Percentiles rank a stretch among this genome's conserved stretches.
phyloP scores from a whole-genome alignment of 441 rosid species.

The Brassica hybrid region DNA sequence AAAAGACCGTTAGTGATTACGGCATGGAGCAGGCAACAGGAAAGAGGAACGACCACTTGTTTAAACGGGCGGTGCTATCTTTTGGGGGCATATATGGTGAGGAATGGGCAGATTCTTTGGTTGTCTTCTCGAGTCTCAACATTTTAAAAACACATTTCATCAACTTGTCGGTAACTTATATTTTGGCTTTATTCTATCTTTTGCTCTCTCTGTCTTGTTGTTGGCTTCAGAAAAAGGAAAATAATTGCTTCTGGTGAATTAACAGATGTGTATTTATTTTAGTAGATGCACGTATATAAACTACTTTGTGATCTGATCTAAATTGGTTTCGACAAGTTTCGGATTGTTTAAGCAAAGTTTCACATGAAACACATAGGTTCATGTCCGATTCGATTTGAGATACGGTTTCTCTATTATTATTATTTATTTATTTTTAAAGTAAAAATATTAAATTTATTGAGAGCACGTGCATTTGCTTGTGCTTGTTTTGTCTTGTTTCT shows the following conservation, averaged over 20 bases:
- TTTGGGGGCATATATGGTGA: not conserved
- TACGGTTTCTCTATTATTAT: slow-evolving; percentile 21
- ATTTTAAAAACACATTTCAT: slow-evolving; percentile 38
- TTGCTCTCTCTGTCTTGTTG: slow-evolving; percentile 33
- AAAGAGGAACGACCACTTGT: slow-evolving; percentile 42
- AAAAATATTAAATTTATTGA: not conserved
- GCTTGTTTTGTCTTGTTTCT: slow-evolving; percentile 17
- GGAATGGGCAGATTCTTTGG: slow-evolving; percentile 41
- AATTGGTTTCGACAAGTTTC: slow-evolving; percentile 36
- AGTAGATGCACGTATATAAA: slow-evolving; percentile 31
- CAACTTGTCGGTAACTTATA: slow-evolving; percentile 63
- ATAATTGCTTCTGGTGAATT: too few relatives aligned
- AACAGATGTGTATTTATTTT: slow-evolving; percentile 34
- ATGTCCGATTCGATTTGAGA: slow-evolving; percentile 45
- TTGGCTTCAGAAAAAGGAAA: not conserved
- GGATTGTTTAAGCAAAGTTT: slow-evolving; percentile 25
- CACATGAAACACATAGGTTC: slow-evolving; percentile 41
- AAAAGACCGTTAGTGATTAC: slow-evolving; percentile 40
- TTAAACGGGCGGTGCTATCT: slow-evolving; percentile 42
- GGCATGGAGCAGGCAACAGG: slow-evolving; percentile 43
- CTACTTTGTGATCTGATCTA: slow-evolving; percentile 43
- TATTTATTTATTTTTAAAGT: not conserved
- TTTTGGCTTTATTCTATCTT: slow-evolving; percentile 33
- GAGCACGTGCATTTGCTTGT: slow-evolving; percentile 47
- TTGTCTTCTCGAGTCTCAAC: slow-evolving; percentile 29